These are phyloP conservation scores for Claviceps paspali DNA, from an alignment of 2,329 filamentous ascomycete genomes.

Conservation along the genomic window DNA sequence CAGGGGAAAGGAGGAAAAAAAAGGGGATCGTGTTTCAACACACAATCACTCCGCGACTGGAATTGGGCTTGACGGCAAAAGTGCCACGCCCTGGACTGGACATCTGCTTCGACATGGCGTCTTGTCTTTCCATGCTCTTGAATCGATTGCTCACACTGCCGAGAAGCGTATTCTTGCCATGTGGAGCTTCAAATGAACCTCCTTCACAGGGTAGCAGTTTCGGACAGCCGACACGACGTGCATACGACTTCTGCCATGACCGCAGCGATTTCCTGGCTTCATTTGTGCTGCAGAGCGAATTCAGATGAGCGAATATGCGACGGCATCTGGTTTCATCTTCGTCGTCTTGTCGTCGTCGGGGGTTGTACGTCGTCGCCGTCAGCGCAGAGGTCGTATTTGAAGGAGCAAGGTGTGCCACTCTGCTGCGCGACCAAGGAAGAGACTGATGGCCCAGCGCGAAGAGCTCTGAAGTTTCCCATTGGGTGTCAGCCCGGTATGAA, in stretches of 20 bases:
- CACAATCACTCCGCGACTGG: not conserved
- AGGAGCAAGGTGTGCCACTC: slow-evolving; percentile 15
- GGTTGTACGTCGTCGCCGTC: slow-evolving; percentile 10
- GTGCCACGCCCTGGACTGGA: slow-evolving; percentile 5
- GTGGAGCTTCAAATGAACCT: slow-evolving; percentile 13
- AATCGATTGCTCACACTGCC: slow-evolving; percentile 2
- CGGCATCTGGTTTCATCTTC: slow-evolving; percentile 28
- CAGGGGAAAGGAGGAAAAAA: not conserved
- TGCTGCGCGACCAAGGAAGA: slow-evolving; percentile 2
- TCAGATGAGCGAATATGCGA: slow-evolving; percentile 31
- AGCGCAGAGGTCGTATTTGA: slow-evolving; percentile 20
- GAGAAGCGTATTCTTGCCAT: slow-evolving; percentile 6
- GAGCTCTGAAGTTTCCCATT: not conserved
- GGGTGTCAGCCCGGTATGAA: not conserved
- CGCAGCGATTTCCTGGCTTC: slow-evolving; percentile 32
- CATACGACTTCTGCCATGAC: slow-evolving; percentile 34
- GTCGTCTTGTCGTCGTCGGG: slow-evolving; percentile 9
- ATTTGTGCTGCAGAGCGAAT: slow-evolving; percentile 28
- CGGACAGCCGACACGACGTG: slow-evolving; percentile 22
- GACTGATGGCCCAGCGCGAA: not conserved
- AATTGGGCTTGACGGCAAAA: slow-evolving; percentile 2
- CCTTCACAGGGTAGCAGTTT: slow-evolving; percentile 25
- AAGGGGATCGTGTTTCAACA: not conserved
- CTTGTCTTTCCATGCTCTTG: slow-evolving; percentile 9
- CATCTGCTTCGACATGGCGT: slow-evolving; percentile 6